Percentiles rank a stretch among this genome's conserved stretches.
phyloP scores from a whole-genome alignment of 1,139 yeast genomes.

The Candida sojae region DNA sequence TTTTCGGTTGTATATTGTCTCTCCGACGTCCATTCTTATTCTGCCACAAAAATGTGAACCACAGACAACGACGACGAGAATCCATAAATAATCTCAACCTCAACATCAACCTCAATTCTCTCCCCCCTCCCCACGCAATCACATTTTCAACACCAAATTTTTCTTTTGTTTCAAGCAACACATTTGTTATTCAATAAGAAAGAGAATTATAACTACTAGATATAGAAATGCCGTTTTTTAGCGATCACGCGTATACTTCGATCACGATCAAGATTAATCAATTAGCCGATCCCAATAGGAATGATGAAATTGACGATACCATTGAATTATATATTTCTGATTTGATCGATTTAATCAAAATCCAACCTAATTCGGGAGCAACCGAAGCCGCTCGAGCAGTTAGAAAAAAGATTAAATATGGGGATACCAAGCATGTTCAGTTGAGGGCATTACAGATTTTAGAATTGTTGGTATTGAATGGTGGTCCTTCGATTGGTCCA shows the following conservation, averaged over 20 bases:
- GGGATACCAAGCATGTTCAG: constrained; percentile 58
- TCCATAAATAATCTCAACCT: neutral
- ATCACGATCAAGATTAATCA: constrained; percentile 49
- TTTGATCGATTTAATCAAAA: constrained; percentile 38
- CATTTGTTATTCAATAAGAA: neutral
- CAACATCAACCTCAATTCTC: neutral
- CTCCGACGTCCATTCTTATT: no score
- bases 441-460: constrained; percentile 66
- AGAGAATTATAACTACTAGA: no score
- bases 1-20: neutral
- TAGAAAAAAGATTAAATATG: constrained; percentile 86
- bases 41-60: no score
- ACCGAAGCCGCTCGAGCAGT: constrained; percentile 89
- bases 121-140: neutral
- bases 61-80: neutral
- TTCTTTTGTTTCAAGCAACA: neutral
- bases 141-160: neutral
- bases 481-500: constrained; percentile 52
- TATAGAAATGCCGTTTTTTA: constrained; percentile 41
- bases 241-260: constrained; percentile 42
- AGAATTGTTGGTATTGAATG: constrained; percentile 77
- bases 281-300: constrained; percentile 33
- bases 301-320: constrained; percentile 36
- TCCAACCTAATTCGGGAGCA: constrained; percentile 50
- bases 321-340: constrained; percentile 40